Percentiles rank a stretch among this genome's conserved stretches.
Evolutionary conservation across 2,329 filamentous ascomycete species (phyloP).

Genomic region (Hypoxylon sp.): DNA sequence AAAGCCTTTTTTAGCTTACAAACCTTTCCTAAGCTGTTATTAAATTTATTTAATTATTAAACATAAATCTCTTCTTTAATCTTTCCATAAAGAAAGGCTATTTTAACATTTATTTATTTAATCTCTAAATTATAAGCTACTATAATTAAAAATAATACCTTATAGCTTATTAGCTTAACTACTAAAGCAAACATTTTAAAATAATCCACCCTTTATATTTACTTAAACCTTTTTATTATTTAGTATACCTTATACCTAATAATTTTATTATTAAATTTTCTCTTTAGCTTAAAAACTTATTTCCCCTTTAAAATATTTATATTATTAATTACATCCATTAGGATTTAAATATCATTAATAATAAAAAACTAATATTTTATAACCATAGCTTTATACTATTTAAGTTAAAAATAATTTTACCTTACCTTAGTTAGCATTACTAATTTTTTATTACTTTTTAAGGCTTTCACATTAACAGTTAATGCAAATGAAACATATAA

Average conservation of each 20-base stretch:
- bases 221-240: constrained; percentile 16
- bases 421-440: too few relatives aligned
- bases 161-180: constrained; percentile 32
- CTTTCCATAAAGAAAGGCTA: constrained; percentile 19
- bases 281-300: constrained; percentile 23
- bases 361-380: too few relatives aligned
- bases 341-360: too few relatives aligned
- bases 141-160: constrained; percentile 19
- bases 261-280: constrained; percentile 4
- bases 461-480: too few relatives aligned
- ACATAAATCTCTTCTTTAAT: constrained; percentile 26
- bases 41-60: constrained; percentile 20
- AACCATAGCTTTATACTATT: too few relatives aligned
- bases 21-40: constrained; percentile 9
- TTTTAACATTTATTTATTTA: constrained; percentile 28
- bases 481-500: too few relatives aligned
- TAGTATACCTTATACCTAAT: constrained; percentile 18
- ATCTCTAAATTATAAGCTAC: constrained; percentile 20
- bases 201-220: constrained; percentile 18
- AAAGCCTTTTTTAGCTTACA: constrained; percentile 29
- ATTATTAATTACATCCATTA: too few relatives aligned
- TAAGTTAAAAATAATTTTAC: too few relatives aligned
- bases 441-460: too few relatives aligned
- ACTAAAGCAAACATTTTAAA: constrained; percentile 25
- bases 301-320: too few relatives aligned